Evolutionary conservation across 257 asterid genomes (phyloP), one percentile per base, ranked within the genome.

Genomic region (Buddleja alternifolia): DNA sequence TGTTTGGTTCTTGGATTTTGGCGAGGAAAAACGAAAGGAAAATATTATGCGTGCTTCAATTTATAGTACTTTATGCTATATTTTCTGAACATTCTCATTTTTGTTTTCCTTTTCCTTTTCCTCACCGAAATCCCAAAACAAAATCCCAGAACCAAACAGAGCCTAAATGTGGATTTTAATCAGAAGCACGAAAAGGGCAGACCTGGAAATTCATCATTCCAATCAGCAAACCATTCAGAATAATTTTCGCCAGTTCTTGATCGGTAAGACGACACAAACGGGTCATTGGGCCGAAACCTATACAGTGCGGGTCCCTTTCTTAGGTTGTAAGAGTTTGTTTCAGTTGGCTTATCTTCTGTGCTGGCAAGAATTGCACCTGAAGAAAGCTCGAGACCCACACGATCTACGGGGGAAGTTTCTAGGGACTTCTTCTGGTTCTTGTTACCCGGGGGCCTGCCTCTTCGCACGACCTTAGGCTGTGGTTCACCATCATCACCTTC

Each of bases 121-220:
- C n/a, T n/a, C n/a, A n/a, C n/a, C n/a, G n/a, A n/a, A n/a, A n/a
- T n/a, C n/a, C n/a, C n/a, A n/a, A n/a, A n/a, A 1, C 34, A 1
- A 29, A 29, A 29, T 29, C 34, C 34, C 2, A 29, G 2, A 29
- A 29, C 34, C 34, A 29, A 29, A 29, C 34, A 29, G 34, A 29
- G 56, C 40, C 45, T 8, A 37, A 45, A 47, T 36, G 63, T 11
- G 29, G 32, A 45, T 23, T 34, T 29, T 55, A 63, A 52, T 64
- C 23, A 34, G 56, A 20, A 41, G 47, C 55, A 52, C 32, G 51
- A 42, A 16, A 58, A 7, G 60, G 24, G 67, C 42, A 62, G 46
- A 93, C 99, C 99, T 83, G 99, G 99, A 60, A 94, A 94, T 75
- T 94, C 99, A 50, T 78, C 76, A 66, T 85, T 94, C 99, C 99